Conservation (phyloP, 257 asterid genomes). For the Solanum corneliomulleri region DNA sequence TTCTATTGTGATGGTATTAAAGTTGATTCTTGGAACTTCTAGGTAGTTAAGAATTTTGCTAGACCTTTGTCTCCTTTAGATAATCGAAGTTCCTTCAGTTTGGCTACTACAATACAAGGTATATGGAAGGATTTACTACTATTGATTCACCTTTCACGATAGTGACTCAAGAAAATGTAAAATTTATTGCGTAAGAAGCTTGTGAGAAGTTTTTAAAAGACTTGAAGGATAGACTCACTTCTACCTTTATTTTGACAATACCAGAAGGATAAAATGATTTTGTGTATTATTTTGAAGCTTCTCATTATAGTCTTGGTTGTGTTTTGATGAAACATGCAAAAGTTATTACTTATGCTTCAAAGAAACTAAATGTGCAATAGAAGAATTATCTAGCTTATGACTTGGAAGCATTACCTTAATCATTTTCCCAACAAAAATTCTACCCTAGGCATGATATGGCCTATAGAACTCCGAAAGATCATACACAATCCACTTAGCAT, state of each 20-base stretch:
- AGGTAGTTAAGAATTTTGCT: not conserved
- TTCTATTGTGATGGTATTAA: not conserved
- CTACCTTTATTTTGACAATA: not conserved
- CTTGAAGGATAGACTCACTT: not conserved
- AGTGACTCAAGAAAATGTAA: not conserved
- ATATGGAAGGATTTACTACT: not conserved
- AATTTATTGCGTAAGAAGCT: not conserved
- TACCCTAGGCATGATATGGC: too few species aligned
- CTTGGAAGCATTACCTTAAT: not conserved
- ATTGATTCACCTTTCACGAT: not conserved
- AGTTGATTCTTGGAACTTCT: not conserved
- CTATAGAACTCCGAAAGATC: too few species aligned
- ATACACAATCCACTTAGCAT: too few species aligned
- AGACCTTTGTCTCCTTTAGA: not conserved
- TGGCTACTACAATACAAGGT: not conserved
- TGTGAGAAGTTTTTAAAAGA: not conserved
- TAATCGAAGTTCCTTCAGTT: not conserved
- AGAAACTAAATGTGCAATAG: not conserved
- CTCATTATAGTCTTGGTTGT: not conserved
- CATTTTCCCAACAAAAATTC: too few species aligned
- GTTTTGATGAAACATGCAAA: not conserved
- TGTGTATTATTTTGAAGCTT: not conserved
- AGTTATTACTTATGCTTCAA: not conserved
- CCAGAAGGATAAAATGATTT: not conserved
- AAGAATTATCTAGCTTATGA: not conserved